Evolutionary conservation across 352 stramenopile genomes (phyloP).

Genomic region (Pythium monospermum): DNA sequence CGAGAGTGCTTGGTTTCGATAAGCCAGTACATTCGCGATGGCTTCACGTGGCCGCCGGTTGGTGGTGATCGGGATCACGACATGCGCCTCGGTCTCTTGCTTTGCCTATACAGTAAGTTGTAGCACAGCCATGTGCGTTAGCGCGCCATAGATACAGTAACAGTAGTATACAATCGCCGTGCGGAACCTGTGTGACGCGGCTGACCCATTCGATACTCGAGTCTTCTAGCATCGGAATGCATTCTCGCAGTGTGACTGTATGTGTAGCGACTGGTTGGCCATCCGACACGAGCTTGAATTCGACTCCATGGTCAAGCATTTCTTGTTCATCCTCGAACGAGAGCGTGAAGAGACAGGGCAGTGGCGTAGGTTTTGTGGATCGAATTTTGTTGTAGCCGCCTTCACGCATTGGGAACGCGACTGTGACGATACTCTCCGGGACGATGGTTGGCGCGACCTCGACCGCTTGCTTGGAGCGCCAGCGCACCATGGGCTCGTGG

Average conservation of each 20-base stretch:
- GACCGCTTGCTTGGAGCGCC: neutral
- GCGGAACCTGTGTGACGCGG: constrained; percentile 6
- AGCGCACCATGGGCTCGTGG: constrained; percentile 4
- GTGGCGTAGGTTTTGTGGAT: neutral
- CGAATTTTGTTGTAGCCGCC: neutral
- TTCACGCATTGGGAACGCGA: constrained; percentile 11
- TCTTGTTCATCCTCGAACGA: constrained; percentile 30
- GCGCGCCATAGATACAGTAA: neutral
- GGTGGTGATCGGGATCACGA: constrained; percentile 35
- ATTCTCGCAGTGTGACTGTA: constrained; percentile 35
- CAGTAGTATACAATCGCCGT: neutral
- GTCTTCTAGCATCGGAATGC: constrained; percentile 43
- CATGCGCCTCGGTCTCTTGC: constrained; percentile 26
- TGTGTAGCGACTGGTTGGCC: constrained; percentile 28
- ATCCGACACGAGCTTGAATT: constrained; percentile 34
- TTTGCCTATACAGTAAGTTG: constrained; percentile 8
- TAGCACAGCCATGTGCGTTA: neutral
- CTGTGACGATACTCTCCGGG: constrained; percentile 6
- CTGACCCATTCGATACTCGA: constrained; percentile 33
- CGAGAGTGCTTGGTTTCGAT: constrained; percentile 32
- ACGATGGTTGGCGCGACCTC: constrained; percentile 8
- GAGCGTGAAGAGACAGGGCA: constrained; percentile 38
- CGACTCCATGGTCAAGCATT: constrained; percentile 32
- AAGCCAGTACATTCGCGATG: constrained; percentile 30
- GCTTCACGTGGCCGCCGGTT: constrained; percentile 40